Evolutionary conservation across 352 stramenopile genomes (phyloP), one percentile per base, ranked within the genome.

Genomic region (Pythium sp.): DNA sequence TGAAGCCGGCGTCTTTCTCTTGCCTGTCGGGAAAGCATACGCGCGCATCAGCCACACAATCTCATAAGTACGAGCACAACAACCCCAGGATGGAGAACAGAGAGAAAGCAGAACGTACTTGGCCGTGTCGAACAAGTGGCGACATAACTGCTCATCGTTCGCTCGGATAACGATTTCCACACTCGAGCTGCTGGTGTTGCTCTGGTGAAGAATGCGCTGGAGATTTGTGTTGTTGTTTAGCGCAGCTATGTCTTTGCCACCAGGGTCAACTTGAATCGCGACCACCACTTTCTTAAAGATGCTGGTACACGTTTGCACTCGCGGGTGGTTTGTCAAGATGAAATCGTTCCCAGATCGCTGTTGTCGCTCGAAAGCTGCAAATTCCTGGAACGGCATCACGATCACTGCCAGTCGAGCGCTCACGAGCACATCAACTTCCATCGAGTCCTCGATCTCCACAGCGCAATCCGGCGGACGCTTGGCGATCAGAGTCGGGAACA

Each of bases 211-310:
- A n/a, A 62, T 38, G 20, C 62, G 67, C 9, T 55, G 47, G 9
- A 80, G 30, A 32, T 71, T 63, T 20, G 68, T 38, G 24, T 49
- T 53, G 28, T 73, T 65, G 9, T 7, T 41, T 3, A 72, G 14
- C 3, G 49, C 32, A 7, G n/a, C 54, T 1, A 1, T 22, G 22
- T 71, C 70, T 24, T 51, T 24, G 43, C 18, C 18, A 0, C 18
- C 6, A 7, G 43, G 5, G 18, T 72, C 46, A 14, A 41, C 32
- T 15, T 77, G 57, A 24, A 90, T 62, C 15, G 73, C 73, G 3
- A 92, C 30, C 12, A 90, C 22, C 24, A 92, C 63, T 36, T 73
- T 78, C 71, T 91, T 90, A 70, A 86, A 87, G 43, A 92, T 78
- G 2, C 58, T 53, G 9, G 77, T 24, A 1, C 84, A 60, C 18